These are phyloP conservation scores for Juglanconis juglandina DNA, from an alignment of 2,329 filamentous ascomycete species.

Conservation along the genomic window DNA sequence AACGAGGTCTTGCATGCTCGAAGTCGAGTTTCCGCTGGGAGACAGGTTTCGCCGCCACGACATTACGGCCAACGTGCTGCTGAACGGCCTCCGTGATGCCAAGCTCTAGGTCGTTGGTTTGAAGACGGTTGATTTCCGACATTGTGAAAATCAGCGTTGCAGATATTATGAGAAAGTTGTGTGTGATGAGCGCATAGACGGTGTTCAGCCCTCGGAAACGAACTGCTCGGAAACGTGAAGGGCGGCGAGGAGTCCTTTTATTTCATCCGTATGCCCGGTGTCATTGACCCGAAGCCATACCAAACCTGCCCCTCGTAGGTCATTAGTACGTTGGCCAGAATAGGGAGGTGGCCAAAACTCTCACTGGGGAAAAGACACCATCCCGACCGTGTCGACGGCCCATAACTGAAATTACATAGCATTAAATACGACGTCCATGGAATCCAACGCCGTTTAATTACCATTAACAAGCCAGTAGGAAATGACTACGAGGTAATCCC, in stretches of 20 bases:
- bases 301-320: neutral
- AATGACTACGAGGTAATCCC: neutral
- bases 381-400: no score
- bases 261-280: neutral
- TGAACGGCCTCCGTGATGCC: constrained; percentile 52
- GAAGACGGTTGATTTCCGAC: constrained; percentile 11
- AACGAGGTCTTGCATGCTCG: constrained; percentile 49
- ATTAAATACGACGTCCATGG: neutral
- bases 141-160: neutral
- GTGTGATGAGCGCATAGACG: neutral
- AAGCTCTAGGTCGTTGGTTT: constrained; percentile 37
- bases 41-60: constrained; percentile 47
- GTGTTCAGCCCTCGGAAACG: neutral
- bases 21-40: constrained; percentile 53
- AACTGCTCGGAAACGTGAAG: no score
- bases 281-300: neutral
- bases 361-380: no score
- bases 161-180: neutral
- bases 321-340: neutral
- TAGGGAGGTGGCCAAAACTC: neutral
- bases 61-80: constrained; percentile 45
- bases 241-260: neutral
- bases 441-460: neutral
- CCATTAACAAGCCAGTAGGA: neutral
- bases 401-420: neutral